A percentile compares a stretch with the other conserved stretches of the same genome.
phyloP scores from a whole-genome alignment of 768 basidiomycete genomes.

The Leccinum rimulosum region DNA sequence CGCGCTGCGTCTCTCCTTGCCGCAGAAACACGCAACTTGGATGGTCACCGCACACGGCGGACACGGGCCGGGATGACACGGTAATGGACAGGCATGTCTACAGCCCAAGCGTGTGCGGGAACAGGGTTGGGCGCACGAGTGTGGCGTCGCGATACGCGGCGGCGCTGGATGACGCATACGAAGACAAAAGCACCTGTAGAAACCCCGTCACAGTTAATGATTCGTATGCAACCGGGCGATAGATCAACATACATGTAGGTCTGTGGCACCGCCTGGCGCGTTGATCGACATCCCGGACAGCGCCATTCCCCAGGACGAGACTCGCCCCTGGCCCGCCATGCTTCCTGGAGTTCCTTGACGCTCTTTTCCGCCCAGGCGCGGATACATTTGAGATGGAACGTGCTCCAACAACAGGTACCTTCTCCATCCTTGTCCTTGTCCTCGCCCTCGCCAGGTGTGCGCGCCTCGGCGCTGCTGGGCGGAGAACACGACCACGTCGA shows the following conservation, averaged over 20 bases:
- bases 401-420: slow-evolving; percentile 78
- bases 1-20: slow-evolving; percentile 40
- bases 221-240: background rate
- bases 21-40: slow-evolving; percentile 78
- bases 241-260: slow-evolving; percentile 52
- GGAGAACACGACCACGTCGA: slow-evolving; percentile 88
- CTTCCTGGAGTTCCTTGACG: slow-evolving; percentile 68
- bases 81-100: slow-evolving; percentile 76
- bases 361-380: slow-evolving; percentile 84
- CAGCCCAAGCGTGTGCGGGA: slow-evolving; percentile 59
- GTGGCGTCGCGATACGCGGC: slow-evolving; percentile 66
- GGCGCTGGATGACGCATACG: slow-evolving; percentile 70
- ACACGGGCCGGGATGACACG: slow-evolving; percentile 95
- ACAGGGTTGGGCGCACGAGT: slow-evolving; percentile 74
- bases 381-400: slow-evolving; percentile 90
- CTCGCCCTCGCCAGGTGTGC: background rate
- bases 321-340: slow-evolving; percentile 71
- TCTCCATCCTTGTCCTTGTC: slow-evolving; percentile 19
- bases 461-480: slow-evolving; percentile 18
- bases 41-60: slow-evolving; percentile 87
- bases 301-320: slow-evolving; percentile 77
- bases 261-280: slow-evolving; percentile 61
- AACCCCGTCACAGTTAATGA: background rate
- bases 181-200: slow-evolving; percentile 78
- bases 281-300: slow-evolving; percentile 91